Base-by-base conservation (phyloP, 2,329 filamentous ascomycete species). In the Aspergillus arachidicola region DNA sequence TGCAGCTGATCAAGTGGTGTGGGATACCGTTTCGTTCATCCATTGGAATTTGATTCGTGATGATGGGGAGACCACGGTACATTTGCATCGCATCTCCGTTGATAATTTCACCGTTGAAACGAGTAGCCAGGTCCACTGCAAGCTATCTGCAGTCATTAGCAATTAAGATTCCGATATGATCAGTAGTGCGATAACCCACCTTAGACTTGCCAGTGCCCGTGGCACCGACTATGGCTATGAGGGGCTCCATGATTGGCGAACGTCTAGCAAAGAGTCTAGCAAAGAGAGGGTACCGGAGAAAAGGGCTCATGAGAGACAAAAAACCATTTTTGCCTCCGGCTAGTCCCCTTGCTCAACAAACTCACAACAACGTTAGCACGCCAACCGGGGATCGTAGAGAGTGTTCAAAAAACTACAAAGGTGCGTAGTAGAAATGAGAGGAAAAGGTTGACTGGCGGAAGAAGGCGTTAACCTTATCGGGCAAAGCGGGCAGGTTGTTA, bases 71-170 rank as follows among this genome's bases (percentile, higher is more conserved):
- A 3, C 95, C 95, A 59, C 87, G 86, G 77, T 99, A 99, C 80
- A 99, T 89, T 76, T 99, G 95, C 93, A 99, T 97, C 45, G 95
- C 95, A 83, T 99, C 95, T 54, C 92, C 92, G 75, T 99, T 99
- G 80, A 99, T 93, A 58, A 99, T 87, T 78, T 99, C 95, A 73
- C 96, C 95, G 77, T 95, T 89, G 79, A 93, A 94, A 26, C 85
- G 87, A 48, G 84, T 84, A 1, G 96, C 95, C 58, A 99, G 81
- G 66, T 97, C 92, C 46, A 99, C 90, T 10, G 95, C 95, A 68
- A 97, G 86, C 93, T 97, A 70, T 69, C 67, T 74, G 65, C 64
- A 73, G 59, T 60, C 56, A 68, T 80, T 68, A 76, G 72, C 54
- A 34, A 60, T 63, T 14, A 26, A 4, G 16, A 16, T 57, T 6